These are phyloP conservation scores for Zhuliangozyma parablackwelliae DNA, from an alignment of 1,139 yeast species.

Conservation along the genomic window DNA sequence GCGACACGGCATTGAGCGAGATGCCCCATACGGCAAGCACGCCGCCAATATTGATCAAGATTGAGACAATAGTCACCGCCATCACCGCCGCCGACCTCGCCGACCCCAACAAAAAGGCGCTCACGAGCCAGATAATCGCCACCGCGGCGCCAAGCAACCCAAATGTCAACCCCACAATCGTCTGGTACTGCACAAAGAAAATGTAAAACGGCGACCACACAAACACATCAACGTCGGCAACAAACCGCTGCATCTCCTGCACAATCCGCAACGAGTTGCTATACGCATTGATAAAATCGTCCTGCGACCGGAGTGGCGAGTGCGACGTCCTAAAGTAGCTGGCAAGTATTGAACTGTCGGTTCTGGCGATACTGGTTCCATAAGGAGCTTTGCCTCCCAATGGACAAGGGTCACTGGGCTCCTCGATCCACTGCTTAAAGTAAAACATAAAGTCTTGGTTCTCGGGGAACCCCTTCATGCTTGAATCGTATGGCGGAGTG, in stretches of 20 bases:
- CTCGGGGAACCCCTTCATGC: constrained; percentile 83
- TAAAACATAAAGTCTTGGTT: constrained; percentile 68
- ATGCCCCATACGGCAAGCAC: constrained; percentile 72
- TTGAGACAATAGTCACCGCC: constrained; percentile 55
- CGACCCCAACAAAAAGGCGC: constrained; percentile 65
- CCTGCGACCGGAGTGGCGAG: constrained; percentile 72
- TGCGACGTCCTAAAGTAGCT: constrained; percentile 82
- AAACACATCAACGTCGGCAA: constrained; percentile 54
- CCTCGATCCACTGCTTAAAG: constrained; percentile 78
- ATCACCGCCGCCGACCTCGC: constrained; percentile 54
- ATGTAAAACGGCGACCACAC: constrained; percentile 92
- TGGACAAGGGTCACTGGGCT: constrained; percentile 88
- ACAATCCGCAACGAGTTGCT: constrained; percentile 69
- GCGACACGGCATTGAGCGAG: constrained; percentile 80
- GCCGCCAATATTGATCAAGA: constrained; percentile 73
- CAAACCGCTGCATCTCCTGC: constrained; percentile 44
- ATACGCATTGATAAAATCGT: constrained; percentile 79
- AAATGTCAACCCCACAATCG: constrained; percentile 57
- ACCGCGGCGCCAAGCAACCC: constrained; percentile 54
- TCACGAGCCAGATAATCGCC: constrained; percentile 47
- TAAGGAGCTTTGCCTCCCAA: constrained; percentile 95
- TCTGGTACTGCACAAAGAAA: constrained; percentile 81
- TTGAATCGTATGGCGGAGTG: constrained; percentile 58
- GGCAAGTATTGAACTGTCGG: constrained; percentile 40
- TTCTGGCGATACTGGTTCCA: constrained; percentile 49